Base-by-base conservation (phyloP, 306 rosid species). In the Cucurbita maxima region DNA sequence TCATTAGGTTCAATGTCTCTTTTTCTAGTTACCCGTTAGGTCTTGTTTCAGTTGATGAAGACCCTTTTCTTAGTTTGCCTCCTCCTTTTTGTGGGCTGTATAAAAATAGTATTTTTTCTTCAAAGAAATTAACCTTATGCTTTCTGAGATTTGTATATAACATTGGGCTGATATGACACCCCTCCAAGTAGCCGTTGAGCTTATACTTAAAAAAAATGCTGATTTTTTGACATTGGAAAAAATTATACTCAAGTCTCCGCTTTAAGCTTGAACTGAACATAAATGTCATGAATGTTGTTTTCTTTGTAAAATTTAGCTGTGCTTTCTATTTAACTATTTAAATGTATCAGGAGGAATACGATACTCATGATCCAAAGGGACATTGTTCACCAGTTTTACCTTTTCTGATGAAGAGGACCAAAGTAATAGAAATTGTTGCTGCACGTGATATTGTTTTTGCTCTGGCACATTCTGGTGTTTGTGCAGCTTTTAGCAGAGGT, bases 401-500 rank as follows among this genome's bases (percentile, higher is more conserved):
- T 71, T 92, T 92, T 60, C 53, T 92, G 81, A 83, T 87, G 86
- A 92, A 89, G 81, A 83, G 97, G 59, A 83, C 90, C 4, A 92
- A 88, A 73, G 83, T 92, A 37, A 87, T 87, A 57, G 97, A 92
- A 77, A 89, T 92, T 54, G 97, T 92, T 14, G 97, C 97, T 63
- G 96, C 97, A 1, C 87, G 85, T 36, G 89, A 81, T 56, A 74
- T 92, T 14, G 89, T 92, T 61, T 92, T 92, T 79, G 94, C 96
- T 58, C 91, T 92, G 22, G 88, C 91, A 5, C 97, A 92, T 66
- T 89, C 97, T 48, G 97, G 97, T 25, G 83, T 89, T 15, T 89
- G 96, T 89, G 97, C 97, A 34, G 97, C 96, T 47, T 92, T 89
- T 77, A 92, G 94, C 75, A 76, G 94, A 83, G 97, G 97, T 90